Percentiles rank a stretch among this genome's conserved stretches.
Evolutionary conservation across 768 basidiomycete species (phyloP).

Genomic region (Leucocoprinus sp.): DNA sequence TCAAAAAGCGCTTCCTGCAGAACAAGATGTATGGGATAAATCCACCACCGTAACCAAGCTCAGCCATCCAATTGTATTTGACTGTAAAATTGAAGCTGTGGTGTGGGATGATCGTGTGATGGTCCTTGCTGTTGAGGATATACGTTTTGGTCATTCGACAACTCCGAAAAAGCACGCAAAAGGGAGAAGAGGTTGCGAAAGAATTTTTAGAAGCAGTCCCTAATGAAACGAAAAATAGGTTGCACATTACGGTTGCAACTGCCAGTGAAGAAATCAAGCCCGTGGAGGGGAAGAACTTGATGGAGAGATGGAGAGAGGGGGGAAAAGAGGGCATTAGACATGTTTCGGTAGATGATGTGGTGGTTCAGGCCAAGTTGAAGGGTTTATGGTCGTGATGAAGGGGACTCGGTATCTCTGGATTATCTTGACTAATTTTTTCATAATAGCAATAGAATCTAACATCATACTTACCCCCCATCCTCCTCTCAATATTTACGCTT

Average conservation of each 20-base stretch:
- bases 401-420: background rate
- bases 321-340: slow-evolving; percentile 12
- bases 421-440: background rate
- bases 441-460: too few relatives aligned
- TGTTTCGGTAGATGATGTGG: slow-evolving; percentile 4
- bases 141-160: slow-evolving; percentile 25
- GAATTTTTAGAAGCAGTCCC: slow-evolving; percentile 43
- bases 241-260: slow-evolving; percentile 91
- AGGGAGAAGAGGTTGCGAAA: slow-evolving; percentile 21
- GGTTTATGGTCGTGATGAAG: background rate
- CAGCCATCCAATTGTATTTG: slow-evolving; percentile 43
- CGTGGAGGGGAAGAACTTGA: slow-evolving; percentile 64
- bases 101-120: slow-evolving; percentile 77
- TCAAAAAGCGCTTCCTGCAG: slow-evolving; percentile 28
- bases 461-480: too few relatives aligned
- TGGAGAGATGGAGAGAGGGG: slow-evolving; percentile 44
- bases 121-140: slow-evolving; percentile 63
- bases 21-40: slow-evolving; percentile 34
- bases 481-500: too few relatives aligned
- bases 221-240: slow-evolving; percentile 33
- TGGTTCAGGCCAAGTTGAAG: slow-evolving; percentile 4
- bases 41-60: slow-evolving; percentile 38
- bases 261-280: slow-evolving; percentile 37
- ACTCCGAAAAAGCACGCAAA: slow-evolving; percentile 14
- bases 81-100: slow-evolving; percentile 50